These are phyloP conservation scores for Syncephalastrum monosporum DNA, from an alignment of 371 early-diverging fungal species.

Conservation along the genomic window DNA sequence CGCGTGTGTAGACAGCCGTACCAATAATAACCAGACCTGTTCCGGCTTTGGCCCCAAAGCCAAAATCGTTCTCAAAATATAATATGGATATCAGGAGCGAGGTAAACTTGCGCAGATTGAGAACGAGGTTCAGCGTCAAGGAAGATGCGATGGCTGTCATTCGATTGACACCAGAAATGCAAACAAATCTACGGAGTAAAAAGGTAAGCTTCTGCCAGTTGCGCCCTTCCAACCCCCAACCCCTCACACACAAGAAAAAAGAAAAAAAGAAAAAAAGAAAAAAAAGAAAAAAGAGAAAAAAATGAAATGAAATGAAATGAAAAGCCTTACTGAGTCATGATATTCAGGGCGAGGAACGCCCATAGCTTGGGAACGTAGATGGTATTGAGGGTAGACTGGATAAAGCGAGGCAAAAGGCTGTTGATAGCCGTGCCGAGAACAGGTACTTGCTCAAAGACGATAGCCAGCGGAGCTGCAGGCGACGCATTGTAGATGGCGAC, in stretches of 20 bases:
- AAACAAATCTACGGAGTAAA: slow-evolving; percentile 54
- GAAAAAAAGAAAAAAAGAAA: too few species aligned
- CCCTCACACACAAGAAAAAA: too few species aligned
- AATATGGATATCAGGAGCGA: slow-evolving; percentile 82
- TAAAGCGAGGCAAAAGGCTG: slow-evolving; percentile 17
- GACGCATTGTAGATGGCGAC: slow-evolving; percentile 53
- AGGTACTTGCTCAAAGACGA: slow-evolving; percentile 32
- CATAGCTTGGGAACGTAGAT: slow-evolving; percentile 62
- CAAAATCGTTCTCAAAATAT: slow-evolving; percentile 77
- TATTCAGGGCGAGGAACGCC: slow-evolving; percentile 67
- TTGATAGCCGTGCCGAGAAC: slow-evolving; percentile 23
- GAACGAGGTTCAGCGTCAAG: slow-evolving; percentile 81
- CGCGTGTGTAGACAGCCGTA: slow-evolving; percentile 67
- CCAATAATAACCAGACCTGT: slow-evolving; percentile 75
- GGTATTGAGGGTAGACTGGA: slow-evolving; percentile 16
- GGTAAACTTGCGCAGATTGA: slow-evolving; percentile 83
- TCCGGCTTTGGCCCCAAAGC: slow-evolving; percentile 64
- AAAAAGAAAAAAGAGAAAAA: not conserved
- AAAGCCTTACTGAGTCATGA: slow-evolving; percentile 72
- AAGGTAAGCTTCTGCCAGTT: not conserved
- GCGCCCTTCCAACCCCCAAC: too few species aligned
- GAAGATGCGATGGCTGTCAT: slow-evolving; percentile 77
- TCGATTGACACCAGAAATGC: slow-evolving; percentile 86
- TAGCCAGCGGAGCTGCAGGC: slow-evolving; percentile 40
- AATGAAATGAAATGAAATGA: too few species aligned